Evolutionary conservation across 306 rosid species (phyloP).

Genomic region (Alnus rubra): DNA sequence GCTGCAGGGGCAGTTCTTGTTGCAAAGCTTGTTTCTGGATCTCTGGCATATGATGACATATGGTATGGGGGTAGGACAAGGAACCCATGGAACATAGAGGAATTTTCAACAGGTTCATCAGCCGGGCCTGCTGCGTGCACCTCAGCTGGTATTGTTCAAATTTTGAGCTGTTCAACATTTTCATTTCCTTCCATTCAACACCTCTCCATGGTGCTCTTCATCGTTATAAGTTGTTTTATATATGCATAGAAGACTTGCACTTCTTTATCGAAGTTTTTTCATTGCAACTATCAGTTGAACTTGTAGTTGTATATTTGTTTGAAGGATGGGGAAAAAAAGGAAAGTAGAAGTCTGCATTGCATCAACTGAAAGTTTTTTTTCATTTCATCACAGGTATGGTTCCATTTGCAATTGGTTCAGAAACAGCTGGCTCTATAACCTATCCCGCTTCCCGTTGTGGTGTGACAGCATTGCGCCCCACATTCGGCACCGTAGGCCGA

Average conservation of each 20-base stretch:
- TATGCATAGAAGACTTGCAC: not conserved
- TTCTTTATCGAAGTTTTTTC: not conserved
- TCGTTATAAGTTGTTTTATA: conserved; percentile 10
- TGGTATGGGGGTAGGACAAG: conserved; percentile 89
- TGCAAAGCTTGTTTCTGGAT: conserved; percentile 80
- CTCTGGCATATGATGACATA: conserved; percentile 81
- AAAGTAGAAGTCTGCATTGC: not conserved
- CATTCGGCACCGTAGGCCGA: conserved; percentile 73
- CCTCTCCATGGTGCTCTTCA: conserved; percentile 6
- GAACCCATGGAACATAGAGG: conserved; percentile 79
- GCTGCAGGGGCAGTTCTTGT: conserved; percentile 73
- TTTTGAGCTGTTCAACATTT: conserved; percentile 4
- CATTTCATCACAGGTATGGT: conserved; percentile 56
- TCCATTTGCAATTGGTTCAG: conserved; percentile 79
- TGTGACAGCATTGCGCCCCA: conserved; percentile 69
- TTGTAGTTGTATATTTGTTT: not conserved
- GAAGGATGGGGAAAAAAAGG: not conserved
- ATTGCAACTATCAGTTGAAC: not conserved
- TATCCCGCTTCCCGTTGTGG: conserved; percentile 78
- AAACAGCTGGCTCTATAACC: conserved; percentile 76
- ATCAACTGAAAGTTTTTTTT: conserved; percentile 10
- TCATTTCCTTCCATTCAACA: not conserved
- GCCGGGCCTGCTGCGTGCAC: conserved; percentile 83
- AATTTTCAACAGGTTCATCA: conserved; percentile 77
- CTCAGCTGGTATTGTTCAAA: conserved; percentile 52